Base-by-base conservation (phyloP, 495 filamentous ascomycete species). In the Parmelia sp. region DNA sequence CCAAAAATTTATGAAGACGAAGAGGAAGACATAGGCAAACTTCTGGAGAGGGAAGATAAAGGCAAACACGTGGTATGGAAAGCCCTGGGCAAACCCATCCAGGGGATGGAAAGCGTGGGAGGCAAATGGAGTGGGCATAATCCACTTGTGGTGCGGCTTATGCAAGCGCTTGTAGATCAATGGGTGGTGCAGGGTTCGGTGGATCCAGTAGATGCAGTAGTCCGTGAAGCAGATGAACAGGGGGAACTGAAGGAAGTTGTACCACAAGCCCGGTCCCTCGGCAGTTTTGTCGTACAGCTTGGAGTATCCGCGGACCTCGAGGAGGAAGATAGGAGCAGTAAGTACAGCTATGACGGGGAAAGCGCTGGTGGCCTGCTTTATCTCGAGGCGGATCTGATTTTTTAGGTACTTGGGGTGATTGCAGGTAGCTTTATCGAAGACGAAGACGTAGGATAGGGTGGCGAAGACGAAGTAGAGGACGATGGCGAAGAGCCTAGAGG, bases 121-220 rank as follows among this genome's bases (percentile, higher is more conserved):
- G 14, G 93, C 93, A 74, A 82, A 97, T 14, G 93, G 93, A 9
- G 92, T 96, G 9, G 93, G 93, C 91, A 97, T 95, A 77, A 97
- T 96, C 93, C 93, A 97, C 79, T 96, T 96, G 85, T 97, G 93
- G 79, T 97, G 93, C 60, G 90, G 88, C 82, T 97, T 97, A 83
- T 97, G 93, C 25, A 97, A 83, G 57, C 77, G 78, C 79, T 90
- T 93, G 84, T 97, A 97, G 58, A 96, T 73, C 56, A 75, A 67
- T 9, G 90, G 89, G 74, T 91, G 88, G 77, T 97, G 93, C 66
- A 96, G 80, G 56, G 85, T 89, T 58, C 93, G 89, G 78, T 97
- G 93, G 71, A 96, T 96, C 81, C 87, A 90, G 82, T 97, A 97
- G 80, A 97, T 94, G 77, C 80, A 84, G 76, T 86, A 87, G 78